Evolutionary conservation across 345 rosid genomes (phyloP), one percentile per base, ranked within the genome.

Genomic region (Cardiospermum halicacabum): DNA sequence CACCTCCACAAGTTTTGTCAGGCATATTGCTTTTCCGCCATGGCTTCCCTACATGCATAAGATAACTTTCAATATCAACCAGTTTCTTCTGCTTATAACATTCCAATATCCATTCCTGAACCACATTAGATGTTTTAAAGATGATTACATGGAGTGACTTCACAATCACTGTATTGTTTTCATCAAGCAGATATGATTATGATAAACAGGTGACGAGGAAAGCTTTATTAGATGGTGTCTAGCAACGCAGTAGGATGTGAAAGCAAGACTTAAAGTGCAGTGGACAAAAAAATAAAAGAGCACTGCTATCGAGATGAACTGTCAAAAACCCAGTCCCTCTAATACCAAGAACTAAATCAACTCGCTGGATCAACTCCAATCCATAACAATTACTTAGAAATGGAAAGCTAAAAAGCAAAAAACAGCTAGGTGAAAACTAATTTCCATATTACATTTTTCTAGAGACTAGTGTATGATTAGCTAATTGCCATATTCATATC

Each of bases 31-130:
- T 67, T 70, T 66, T 81, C 71, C 88, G 81, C 96, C 99, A 91
- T 65, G 96, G 96, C 65, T 85, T 93, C 65, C 99, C 99, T 53
- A 83, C 80, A 80, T 84, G 85, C 95, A 93, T 80, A 36, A 93
- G 81, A 73, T 88, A 86, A 65, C 75, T 79, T 66, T 86, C 96
- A 42, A 93, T 82, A 71, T 87, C 96, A 26, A 88, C 88, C 37
- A 93, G 82, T 81, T 77, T 88, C 74, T 80, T 86, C 68, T 74
- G 84, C 42, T 55, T 67, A 75, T 88, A 78, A 68, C 96, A 85
- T 72, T 93, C 87, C 21, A 63, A 49, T 82, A 91, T 81, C 97
- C 96, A 93, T 34, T 85, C 97, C 97, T 93, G 75, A 68, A 58
- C 57, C 58, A 72, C 73, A 67, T 25, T 5, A 62, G 34, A 56